phyloP scores from a whole-genome alignment of 2,329 filamentous ascomycete species.

The Aspergillus chevalieri region DNA sequence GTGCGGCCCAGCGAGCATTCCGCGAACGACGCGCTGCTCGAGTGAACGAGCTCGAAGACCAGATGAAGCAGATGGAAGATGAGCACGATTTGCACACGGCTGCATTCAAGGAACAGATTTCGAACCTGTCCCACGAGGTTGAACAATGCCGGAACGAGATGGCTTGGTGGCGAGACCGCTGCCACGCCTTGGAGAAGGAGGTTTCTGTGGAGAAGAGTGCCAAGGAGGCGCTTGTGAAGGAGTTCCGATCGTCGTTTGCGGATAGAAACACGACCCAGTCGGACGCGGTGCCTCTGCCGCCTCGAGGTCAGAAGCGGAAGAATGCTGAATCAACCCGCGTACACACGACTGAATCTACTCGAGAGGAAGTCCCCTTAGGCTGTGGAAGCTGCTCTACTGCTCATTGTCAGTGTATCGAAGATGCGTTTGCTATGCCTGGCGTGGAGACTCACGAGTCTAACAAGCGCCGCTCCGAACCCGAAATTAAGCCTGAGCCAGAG shows the following conservation, averaged over 20 bases:
- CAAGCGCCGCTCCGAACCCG: constrained; percentile 45
- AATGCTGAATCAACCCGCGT: neutral
- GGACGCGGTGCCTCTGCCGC: constrained; percentile 38
- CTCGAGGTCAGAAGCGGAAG: constrained; percentile 8
- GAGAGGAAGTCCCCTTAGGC: constrained; percentile 44
- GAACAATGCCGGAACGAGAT: constrained; percentile 56
- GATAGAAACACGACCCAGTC: constrained; percentile 16
- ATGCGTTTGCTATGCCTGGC: constrained; percentile 44
- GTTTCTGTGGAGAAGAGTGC: constrained; percentile 42
- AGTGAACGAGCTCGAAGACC: constrained; percentile 61
- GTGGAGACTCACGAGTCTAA: constrained; percentile 38
- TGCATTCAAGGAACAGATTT: constrained; percentile 52
- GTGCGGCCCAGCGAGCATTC: constrained; percentile 85
- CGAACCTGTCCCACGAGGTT: constrained; percentile 57
- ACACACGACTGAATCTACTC: constrained; percentile 14
- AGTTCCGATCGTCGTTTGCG: constrained; percentile 31
- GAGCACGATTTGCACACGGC: constrained; percentile 39
- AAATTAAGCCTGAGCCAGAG: constrained; percentile 41
- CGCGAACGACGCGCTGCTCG: constrained; percentile 79
- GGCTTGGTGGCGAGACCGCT: constrained; percentile 46
- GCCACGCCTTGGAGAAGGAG: constrained; percentile 57
- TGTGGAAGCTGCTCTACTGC: constrained; percentile 62
- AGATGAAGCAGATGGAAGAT: constrained; percentile 44
- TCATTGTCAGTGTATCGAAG: constrained; percentile 58
- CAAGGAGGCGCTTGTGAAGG: constrained; percentile 39